Evolutionary conservation across 2,329 filamentous ascomycete species (phyloP), one percentile per base, ranked within the genome.

Genomic region (Pochonia chlamydosporia): DNA sequence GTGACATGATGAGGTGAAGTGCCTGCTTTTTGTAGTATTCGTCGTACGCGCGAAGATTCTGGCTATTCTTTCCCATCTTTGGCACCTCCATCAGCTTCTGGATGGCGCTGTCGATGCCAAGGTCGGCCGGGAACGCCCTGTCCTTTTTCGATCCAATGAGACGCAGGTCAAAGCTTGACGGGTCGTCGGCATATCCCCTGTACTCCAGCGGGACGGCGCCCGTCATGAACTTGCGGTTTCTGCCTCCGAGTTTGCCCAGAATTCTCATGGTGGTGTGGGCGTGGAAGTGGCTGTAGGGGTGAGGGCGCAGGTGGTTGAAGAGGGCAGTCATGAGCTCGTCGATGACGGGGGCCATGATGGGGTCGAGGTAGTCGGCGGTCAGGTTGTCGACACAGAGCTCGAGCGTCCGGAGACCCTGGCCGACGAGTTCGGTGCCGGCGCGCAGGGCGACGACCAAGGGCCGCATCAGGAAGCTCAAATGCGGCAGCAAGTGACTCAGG

Each of bases 321-420:
- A 99, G 75, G 1, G 92, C 92, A 40, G 90, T 93, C 93, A 99
- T 99, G 39, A 99, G 75, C 62, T 99, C 93, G 58, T 99, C 92
- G 65, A 99, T 97, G 23, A 97, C 95, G 0, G 93, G 95, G 2
- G 92, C 89, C 92, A 99, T 99, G 59, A 99, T 97, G 0, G 93
- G 95, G 58, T 99, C 93, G 13, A 99, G 73, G 61, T 99, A 99
- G 60, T 99, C 93, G 0, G 93, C 92, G 0, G 95, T 99, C 0
- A 99, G 77, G 57, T 99, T 99, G 54, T 99, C 93, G 16, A 99
- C 93, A 59, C 93, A 99, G 2, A 99, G 79, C 61, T 99, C 93
- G 5, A 99, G 72, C 0, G 93, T 99, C 24, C 95, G 78, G 6
- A 99, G 74, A 0, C 93, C 93, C 65, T 99, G 95, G 0, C 91